Evolutionary conservation across 208 protist genomes (phyloP).

Genomic region (Porcisia deanei): DNA sequence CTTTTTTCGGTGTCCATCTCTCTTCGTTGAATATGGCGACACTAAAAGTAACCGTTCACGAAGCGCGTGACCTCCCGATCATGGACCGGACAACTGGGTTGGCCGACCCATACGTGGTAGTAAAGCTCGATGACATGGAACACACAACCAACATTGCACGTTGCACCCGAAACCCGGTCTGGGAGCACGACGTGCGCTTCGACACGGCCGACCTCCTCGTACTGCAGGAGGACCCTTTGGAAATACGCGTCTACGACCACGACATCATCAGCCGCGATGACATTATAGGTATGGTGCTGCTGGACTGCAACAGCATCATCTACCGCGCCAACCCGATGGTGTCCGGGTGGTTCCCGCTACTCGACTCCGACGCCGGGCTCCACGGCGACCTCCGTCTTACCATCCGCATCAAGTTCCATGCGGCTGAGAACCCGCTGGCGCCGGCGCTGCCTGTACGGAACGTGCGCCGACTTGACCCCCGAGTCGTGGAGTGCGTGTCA

Average conservation of each 20-base stretch:
- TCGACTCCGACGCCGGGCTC: constrained; percentile 80
- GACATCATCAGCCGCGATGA: constrained; percentile 96
- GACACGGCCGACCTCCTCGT: constrained; percentile 84
- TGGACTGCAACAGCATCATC: constrained; percentile 93
- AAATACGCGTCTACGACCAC: constrained; percentile 95
- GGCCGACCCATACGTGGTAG: constrained; percentile 89
- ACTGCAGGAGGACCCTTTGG: constrained; percentile 94
- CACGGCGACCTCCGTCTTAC: constrained; percentile 88
- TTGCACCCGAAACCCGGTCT: constrained; percentile 81
- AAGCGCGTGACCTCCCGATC: constrained; percentile 90
- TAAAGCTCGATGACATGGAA: constrained; percentile 77
- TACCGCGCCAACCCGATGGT: constrained; percentile 60
- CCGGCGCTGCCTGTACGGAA: constrained; percentile 73
- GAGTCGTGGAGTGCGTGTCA: constrained; percentile 7
- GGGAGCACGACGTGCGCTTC: constrained; percentile 82
- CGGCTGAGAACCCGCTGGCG: constrained; percentile 83
- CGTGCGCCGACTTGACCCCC: constrained; percentile 35
- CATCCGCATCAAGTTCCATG: constrained; percentile 90
- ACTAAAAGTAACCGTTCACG: constrained; percentile 89
- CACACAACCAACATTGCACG: constrained; percentile 78
- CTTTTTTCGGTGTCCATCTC: constrained; percentile 3
- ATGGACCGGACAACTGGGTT: constrained; percentile 90
- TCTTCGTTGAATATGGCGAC: constrained; percentile 66
- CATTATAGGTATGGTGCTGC: constrained; percentile 92
- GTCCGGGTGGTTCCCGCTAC: constrained; percentile 92